Conservation (phyloP, 2,329 filamentous ascomycete genomes). For the Zymoseptoria passerinii region DNA sequence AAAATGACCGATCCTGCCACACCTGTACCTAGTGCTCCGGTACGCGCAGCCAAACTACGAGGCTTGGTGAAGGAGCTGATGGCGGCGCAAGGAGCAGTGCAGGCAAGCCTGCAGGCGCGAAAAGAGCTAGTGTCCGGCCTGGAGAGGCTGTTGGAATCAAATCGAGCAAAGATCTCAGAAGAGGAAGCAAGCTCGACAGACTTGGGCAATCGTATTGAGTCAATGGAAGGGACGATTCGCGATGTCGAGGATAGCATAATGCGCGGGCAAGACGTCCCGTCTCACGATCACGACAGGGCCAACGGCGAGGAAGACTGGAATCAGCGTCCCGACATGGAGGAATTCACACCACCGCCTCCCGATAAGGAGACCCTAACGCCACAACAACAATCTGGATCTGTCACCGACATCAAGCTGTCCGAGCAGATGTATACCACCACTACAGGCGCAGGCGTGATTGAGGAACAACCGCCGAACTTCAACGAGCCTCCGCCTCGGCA, state of each 20-base stretch:
- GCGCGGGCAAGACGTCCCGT: slow-evolving; percentile 62
- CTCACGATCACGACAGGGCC: slow-evolving; percentile 28
- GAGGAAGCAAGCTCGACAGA: slow-evolving; percentile 62
- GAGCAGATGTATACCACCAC: slow-evolving; percentile 27
- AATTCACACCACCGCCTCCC: slow-evolving; percentile 60
- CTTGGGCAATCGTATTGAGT: slow-evolving; percentile 56
- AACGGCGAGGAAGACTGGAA: slow-evolving; percentile 11
- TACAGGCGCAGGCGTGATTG: slow-evolving; percentile 32
- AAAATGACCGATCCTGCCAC: slow-evolving; percentile 68
- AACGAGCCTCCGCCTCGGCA: slow-evolving; percentile 23
- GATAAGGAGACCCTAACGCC: slow-evolving; percentile 82
- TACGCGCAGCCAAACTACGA: slow-evolving; percentile 83
- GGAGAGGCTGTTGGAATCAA: slow-evolving; percentile 70
- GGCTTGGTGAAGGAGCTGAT: slow-evolving; percentile 84
- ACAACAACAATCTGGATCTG: slow-evolving; percentile 33
- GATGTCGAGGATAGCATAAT: slow-evolving; percentile 90
- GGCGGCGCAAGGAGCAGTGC: slow-evolving; percentile 78
- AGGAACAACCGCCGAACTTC: slow-evolving; percentile 22
- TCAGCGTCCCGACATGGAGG: slow-evolving; percentile 33
- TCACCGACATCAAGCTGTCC: slow-evolving; percentile 7
- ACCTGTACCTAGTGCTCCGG: slow-evolving; percentile 68
- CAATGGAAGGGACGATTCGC: slow-evolving; percentile 73
- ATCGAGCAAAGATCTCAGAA: slow-evolving; percentile 58
- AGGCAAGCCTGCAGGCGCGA: slow-evolving; percentile 81
- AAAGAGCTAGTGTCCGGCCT: slow-evolving; percentile 68